These are phyloP conservation scores for Delitschia confertaspora DNA, from an alignment of 495 filamentous ascomycete genomes.

Conservation along the genomic window DNA sequence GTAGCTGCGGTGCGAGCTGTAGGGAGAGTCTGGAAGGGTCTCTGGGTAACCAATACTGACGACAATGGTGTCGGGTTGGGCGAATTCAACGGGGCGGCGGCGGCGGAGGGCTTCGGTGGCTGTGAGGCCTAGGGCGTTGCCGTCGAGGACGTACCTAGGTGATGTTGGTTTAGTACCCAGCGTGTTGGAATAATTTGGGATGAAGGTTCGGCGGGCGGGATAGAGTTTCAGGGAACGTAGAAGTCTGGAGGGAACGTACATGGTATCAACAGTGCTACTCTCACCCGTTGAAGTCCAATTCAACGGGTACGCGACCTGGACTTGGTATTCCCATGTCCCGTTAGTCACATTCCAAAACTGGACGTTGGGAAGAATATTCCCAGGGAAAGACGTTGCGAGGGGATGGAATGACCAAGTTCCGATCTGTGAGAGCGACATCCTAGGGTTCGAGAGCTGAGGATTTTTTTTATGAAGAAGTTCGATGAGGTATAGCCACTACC, in stretches of 20 bases:
- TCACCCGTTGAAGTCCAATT: slow-evolving; percentile 15
- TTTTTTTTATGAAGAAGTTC: too few species aligned
- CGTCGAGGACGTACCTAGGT: slow-evolving; percentile 19
- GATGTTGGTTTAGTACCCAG: too few species aligned
- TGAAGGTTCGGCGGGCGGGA: slow-evolving; percentile 2
- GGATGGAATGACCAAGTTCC: slow-evolving; percentile 18
- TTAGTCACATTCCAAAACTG: slow-evolving; percentile 12
- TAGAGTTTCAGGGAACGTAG: too few species aligned
- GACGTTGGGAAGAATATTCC: slow-evolving; percentile 11
- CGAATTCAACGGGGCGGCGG: slow-evolving; percentile 17
- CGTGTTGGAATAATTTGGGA: too few species aligned
- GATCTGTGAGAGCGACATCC: too few species aligned
- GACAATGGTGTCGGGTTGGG: slow-evolving; percentile 12
- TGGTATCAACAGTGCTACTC: slow-evolving; percentile 12
- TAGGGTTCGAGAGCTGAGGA: too few species aligned
- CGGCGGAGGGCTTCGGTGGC: slow-evolving; percentile 20
- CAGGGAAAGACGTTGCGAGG: slow-evolving; percentile 7
- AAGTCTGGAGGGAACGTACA: slow-evolving; percentile 7
- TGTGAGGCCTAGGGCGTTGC: slow-evolving; percentile 14
- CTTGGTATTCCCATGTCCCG: slow-evolving; percentile 16
- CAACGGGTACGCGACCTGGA: slow-evolving; percentile 14
- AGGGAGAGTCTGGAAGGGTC: slow-evolving; percentile 10
- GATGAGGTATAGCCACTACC: too few species aligned
- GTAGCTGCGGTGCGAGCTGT: slow-evolving; percentile 3
- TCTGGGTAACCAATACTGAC: slow-evolving; percentile 16